Evolutionary conservation across 805 yeast species (phyloP), one percentile per base, ranked within the genome.

Genomic region (Jamesozyma piceae): DNA sequence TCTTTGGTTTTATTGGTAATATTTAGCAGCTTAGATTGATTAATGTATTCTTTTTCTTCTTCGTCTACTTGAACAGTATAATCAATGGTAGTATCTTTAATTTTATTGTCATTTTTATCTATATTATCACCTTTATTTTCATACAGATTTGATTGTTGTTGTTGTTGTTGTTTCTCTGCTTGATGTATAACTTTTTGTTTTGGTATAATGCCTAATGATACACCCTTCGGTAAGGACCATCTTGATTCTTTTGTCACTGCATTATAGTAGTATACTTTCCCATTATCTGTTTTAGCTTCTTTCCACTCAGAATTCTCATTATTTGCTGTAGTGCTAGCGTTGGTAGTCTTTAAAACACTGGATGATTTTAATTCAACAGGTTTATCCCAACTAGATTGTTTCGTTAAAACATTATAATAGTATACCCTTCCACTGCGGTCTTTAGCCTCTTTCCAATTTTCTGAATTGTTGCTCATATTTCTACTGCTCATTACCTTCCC

Each of bases 321-420:
- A 5, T 15, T 37, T 9, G 22, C 11, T 13, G n/a, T n/a, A n/a
- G n/a, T n/a, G n/a, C n/a, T n/a, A n/a, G n/a, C n/a, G n/a, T n/a
- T n/a, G n/a, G n/a, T n/a, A n/a, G n/a, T n/a, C n/a, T n/a, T n/a
- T n/a, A n/a, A n/a, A n/a, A n/a, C n/a, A n/a, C n/a, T n/a, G n/a
- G n/a, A n/a, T n/a, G 26, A 19, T 6, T 19, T 4, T 18, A 72
- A 54, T 41, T 71, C 82, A 15, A 62, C 73, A 0, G 96, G 96
- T 49, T 78, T 77, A 21, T 82, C 85, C 95, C 96, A 87, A 39
- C 80, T 76, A 0, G 95, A 78, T 49, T 77, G 77, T 38, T 77
- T 73, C 0, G 90, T 81, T 22, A 57, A 69, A 0, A 73, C 41
- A 49, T 88, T 78, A 59, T 77, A 85, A 62, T 82, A 88, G 63